phyloP scores from a whole-genome alignment of 108 stramenopile species.

The Phaeodactylum tricornutum region DNA sequence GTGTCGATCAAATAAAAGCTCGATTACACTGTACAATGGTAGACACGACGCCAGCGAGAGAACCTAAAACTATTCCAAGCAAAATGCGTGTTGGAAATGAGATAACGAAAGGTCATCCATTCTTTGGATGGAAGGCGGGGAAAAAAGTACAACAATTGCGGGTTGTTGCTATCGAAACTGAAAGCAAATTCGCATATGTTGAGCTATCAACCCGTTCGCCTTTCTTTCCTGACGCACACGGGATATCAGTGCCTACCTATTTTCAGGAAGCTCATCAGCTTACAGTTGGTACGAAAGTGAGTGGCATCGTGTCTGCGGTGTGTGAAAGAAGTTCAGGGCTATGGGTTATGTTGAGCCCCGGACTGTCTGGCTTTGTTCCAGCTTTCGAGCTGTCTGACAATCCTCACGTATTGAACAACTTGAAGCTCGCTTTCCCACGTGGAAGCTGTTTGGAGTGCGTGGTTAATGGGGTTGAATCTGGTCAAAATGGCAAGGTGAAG shows the following conservation, averaged over 20 bases:
- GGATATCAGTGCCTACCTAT: too few species aligned
- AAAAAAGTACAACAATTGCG: constrained; percentile 31
- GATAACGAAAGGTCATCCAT: constrained; percentile 61
- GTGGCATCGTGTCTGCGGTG: constrained; percentile 37
- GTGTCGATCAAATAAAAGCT: constrained; percentile 22
- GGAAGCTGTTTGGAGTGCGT: not conserved
- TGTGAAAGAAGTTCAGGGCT: constrained; percentile 41
- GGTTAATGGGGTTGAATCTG: not conserved
- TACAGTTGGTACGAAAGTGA: constrained; percentile 36
- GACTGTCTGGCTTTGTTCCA: constrained; percentile 55
- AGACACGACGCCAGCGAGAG: too few species aligned
- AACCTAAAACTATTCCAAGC: too few species aligned
- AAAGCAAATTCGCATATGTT: constrained; percentile 35
- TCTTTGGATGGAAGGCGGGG: constrained; percentile 50
- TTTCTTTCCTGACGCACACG: too few species aligned
- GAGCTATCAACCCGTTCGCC: constrained; percentile 53
- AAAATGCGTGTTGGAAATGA: too few species aligned
- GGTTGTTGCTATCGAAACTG: constrained; percentile 36
- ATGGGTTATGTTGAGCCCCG: constrained; percentile 54
- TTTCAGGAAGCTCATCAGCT: constrained; percentile 18
- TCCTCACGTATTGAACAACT: constrained; percentile 56
- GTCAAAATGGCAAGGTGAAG: too few species aligned
- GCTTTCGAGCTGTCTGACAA: constrained; percentile 55
- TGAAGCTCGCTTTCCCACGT: constrained; percentile 16
- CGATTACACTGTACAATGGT: constrained; percentile 70